A percentile compares a stretch with the other conserved stretches of the same genome.
Conservation (phyloP, 768 basidiomycete genomes). For the Fomitopsis pulvina region DNA sequence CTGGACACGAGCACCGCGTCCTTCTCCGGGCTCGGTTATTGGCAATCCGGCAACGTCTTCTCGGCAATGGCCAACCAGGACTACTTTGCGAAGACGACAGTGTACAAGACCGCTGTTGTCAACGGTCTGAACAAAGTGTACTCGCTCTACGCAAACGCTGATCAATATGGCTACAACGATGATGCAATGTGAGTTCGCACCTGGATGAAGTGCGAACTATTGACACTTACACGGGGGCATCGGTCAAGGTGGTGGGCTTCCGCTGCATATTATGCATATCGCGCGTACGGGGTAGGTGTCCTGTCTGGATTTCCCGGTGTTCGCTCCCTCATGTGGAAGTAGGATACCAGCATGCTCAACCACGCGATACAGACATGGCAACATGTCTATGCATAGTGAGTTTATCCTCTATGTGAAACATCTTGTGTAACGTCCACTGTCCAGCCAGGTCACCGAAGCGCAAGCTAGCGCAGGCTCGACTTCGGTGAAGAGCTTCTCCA, state of each 20-base stretch:
- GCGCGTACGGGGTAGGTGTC: conserved; percentile 32
- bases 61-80: conserved; percentile 47
- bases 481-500: conserved; percentile 35
- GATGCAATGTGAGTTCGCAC: conserved; percentile 34
- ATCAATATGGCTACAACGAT: conserved; percentile 41
- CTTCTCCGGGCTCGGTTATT: conserved; percentile 46
- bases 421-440: background rate
- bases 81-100: conserved; percentile 28
- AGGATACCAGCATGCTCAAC: conserved; percentile 29
- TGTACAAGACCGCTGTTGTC: conserved; percentile 31
- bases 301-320: background rate
- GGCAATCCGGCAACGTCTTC: conserved; percentile 48
- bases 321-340: background rate
- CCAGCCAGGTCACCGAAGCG: conserved; percentile 36
- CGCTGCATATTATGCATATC: conserved; percentile 42
- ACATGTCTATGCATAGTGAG: conserved; percentile 40
- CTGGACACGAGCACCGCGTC: conserved; percentile 31
- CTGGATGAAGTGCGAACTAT: background rate
- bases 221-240: background rate
- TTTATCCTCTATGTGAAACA: background rate
- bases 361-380: conserved; percentile 45
- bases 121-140: conserved; percentile 37
- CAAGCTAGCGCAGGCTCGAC: conserved; percentile 31
- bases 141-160: conserved; percentile 32
- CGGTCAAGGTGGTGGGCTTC: conserved; percentile 54